Conservation (phyloP, 805 yeast species). For the Cyberlindnera misumaiensis region DNA sequence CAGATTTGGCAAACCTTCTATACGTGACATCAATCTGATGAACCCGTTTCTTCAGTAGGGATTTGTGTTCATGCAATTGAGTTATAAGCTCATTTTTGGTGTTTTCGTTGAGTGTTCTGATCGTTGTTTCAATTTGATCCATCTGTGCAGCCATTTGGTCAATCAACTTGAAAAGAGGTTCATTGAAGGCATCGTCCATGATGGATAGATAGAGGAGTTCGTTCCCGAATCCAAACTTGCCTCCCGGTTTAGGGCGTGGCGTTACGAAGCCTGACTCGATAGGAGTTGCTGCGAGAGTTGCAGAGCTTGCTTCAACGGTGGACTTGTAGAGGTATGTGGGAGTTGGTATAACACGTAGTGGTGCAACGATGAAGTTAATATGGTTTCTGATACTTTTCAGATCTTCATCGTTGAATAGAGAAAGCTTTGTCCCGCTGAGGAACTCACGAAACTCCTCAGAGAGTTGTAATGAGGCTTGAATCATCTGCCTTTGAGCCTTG, state of each 20-base stretch:
- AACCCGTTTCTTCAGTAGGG: constrained; percentile 24
- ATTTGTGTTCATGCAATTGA: constrained; percentile 12
- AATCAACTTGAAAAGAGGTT: constrained; percentile 24
- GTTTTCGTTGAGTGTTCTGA: neutral
- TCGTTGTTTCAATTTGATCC: constrained; percentile 16
- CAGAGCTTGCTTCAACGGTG: no score
- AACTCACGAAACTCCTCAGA: constrained; percentile 39
- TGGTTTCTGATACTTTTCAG: constrained; percentile 34
- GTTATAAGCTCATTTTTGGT: neutral
- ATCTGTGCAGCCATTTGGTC: constrained; percentile 27
- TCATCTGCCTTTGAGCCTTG: constrained; percentile 25
- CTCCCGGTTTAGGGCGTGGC: constrained; percentile 29
- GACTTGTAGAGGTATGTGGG: constrained; percentile 11
- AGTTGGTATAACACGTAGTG: constrained; percentile 35
- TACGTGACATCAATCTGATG: constrained; percentile 29
- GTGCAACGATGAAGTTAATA: constrained; percentile 33
- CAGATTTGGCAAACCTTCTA: constrained; percentile 29
- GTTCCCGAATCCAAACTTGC: neutral
- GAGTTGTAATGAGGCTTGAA: constrained; percentile 25
- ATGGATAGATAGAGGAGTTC: constrained; percentile 23
- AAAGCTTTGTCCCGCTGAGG: constrained; percentile 32
- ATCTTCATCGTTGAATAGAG: constrained; percentile 26
- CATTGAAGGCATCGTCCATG: constrained; percentile 27
- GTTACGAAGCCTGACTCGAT: constrained; percentile 18
- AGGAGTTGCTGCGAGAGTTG: neutral